These are phyloP conservation scores for Mucor circinelloides DNA, from an alignment of 371 early-diverging fungal genomes.

Conservation along the genomic window DNA sequence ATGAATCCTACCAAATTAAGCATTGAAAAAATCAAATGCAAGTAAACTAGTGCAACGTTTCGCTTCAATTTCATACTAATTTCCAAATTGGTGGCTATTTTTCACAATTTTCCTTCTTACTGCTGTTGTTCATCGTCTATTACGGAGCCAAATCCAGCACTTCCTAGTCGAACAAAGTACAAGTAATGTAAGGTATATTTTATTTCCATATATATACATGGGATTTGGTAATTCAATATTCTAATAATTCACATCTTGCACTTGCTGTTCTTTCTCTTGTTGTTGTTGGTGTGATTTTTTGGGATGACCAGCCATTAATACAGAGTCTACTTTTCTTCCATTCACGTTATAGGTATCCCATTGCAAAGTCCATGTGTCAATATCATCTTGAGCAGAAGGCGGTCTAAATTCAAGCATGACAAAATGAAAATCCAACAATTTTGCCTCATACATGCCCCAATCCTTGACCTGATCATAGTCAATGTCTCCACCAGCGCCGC, in stretches of 20 bases:
- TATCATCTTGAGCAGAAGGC: neutral
- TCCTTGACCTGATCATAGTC: constrained; percentile 71
- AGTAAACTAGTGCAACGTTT: too few species aligned
- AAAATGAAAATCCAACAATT: constrained; percentile 58
- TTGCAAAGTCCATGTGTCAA: constrained; percentile 30
- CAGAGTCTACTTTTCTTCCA: constrained; percentile 33
- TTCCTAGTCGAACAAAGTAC: too few species aligned
- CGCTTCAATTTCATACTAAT: too few species aligned
- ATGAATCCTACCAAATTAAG: too few species aligned
- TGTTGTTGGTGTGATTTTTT: neutral
- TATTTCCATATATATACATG: neutral
- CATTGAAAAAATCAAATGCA: too few species aligned
- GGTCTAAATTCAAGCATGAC: constrained; percentile 56
- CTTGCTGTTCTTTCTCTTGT: neutral
- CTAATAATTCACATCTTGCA: neutral
- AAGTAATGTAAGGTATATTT: too few species aligned
- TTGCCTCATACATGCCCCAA: constrained; percentile 64
- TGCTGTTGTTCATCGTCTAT: too few species aligned
- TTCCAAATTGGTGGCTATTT: too few species aligned
- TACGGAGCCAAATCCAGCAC: too few species aligned
- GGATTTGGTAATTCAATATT: neutral
- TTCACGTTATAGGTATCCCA: constrained; percentile 45
- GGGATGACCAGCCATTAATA: constrained; percentile 15
- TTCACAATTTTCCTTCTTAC: too few species aligned
- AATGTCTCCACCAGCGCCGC: constrained; percentile 77